Evolutionary conservation across 257 asterid species (phyloP).

Genomic region (Schizonepeta tenuifolia): DNA sequence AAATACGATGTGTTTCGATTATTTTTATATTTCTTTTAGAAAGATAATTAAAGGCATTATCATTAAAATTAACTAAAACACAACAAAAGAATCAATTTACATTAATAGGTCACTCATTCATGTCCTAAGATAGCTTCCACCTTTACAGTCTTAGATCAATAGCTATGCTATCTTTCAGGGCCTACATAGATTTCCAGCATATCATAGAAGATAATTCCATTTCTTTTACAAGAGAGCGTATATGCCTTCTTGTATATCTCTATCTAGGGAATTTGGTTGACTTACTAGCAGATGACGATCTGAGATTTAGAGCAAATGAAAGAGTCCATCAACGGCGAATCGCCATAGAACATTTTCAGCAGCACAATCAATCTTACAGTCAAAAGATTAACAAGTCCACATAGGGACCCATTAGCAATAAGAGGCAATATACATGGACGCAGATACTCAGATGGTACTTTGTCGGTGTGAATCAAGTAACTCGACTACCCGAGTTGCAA

Average conservation of each 20-base stretch:
- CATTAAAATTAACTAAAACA: not conserved
- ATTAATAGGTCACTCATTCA: not conserved
- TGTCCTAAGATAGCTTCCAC: not conserved
- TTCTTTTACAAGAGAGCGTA: not conserved
- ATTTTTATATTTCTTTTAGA: too few species aligned
- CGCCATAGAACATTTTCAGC: slow-evolving; percentile 9
- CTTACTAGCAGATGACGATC: not conserved
- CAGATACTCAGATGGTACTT: not conserved
- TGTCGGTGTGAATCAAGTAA: not conserved
- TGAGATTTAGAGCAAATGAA: not conserved
- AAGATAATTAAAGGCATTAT: not conserved
- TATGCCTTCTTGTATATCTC: not conserved
- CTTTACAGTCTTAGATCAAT: not conserved
- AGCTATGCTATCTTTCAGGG: not conserved
- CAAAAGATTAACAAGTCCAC: not conserved
- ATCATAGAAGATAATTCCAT: not conserved
- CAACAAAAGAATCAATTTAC: too few species aligned
- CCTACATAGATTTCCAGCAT: not conserved
- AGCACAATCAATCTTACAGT: not conserved
- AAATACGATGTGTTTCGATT: too few species aligned
- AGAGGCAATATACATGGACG: not conserved
- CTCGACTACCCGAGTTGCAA: not conserved
- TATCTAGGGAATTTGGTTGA: not conserved
- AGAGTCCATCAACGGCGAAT: not conserved
- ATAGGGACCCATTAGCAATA: not conserved